Conservation (phyloP, 768 basidiomycete genomes). For the Boletales sp. region DNA sequence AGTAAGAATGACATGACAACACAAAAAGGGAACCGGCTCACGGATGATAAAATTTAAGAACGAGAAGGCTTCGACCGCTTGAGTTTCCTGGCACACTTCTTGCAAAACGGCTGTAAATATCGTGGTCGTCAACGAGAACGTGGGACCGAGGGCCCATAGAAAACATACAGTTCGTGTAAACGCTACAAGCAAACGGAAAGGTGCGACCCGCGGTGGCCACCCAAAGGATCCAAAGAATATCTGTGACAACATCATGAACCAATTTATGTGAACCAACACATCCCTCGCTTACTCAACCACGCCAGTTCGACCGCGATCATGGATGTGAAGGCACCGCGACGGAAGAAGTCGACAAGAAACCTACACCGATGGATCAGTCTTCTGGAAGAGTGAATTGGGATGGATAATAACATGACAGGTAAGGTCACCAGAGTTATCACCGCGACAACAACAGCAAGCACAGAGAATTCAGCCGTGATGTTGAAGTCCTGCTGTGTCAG, state of each 20-base stretch:
- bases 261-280: neutral
- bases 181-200: slow-evolving; percentile 11
- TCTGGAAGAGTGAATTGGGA: neutral
- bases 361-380: slow-evolving; percentile 19
- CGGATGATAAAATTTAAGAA: slow-evolving; percentile 36
- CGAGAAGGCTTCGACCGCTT: slow-evolving; percentile 33
- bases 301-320: slow-evolving; percentile 35
- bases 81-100: slow-evolving; percentile 26
- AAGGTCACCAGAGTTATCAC: slow-evolving; percentile 29
- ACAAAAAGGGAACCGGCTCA: slow-evolving; percentile 11
- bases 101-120: slow-evolving; percentile 5
- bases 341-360: slow-evolving; percentile 31
- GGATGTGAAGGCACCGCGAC: slow-evolving; percentile 38
- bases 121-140: neutral
- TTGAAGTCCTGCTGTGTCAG: slow-evolving; percentile 8
- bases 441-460: slow-evolving; percentile 28
- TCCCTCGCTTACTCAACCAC: slow-evolving; percentile 33
- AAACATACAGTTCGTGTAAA: slow-evolving; percentile 4
- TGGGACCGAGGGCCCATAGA: neutral
- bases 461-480: slow-evolving; percentile 19
- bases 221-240: slow-evolving; percentile 38
- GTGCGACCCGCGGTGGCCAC: slow-evolving; percentile 36
- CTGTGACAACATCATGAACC: slow-evolving; percentile 13
- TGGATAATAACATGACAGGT: slow-evolving; percentile 22
- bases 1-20: neutral